Evolutionary conservation across 129 eudicot species (phyloP), one percentile per base, ranked within the genome.

Genomic region (Apium graveolens): DNA sequence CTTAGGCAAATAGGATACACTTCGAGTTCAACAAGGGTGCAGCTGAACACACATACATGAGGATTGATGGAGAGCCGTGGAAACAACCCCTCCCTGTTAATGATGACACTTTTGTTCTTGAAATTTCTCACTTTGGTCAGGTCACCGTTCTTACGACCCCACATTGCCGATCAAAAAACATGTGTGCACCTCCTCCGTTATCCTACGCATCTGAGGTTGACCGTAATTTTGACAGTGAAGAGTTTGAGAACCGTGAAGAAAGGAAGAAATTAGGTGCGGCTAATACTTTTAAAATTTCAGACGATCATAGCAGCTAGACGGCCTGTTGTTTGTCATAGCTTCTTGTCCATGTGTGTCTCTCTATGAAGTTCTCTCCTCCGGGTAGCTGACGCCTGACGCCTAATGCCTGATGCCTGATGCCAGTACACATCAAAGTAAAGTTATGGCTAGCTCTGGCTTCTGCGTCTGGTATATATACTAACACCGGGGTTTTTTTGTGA

Each of bases 11-110:
- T 68, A 78, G 93, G 70, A 84, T 94, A 45, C 84, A 84, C 32
- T 94, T 94, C 44, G 97, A 91, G 78, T 91, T 94, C 82, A 88
- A 87, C 53, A 94, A 88, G 80, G 98, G 88, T 29, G 91, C 85
- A 43, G 90, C 96, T 2, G 89, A 87, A 26, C 83, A 88, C 62
- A 90, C 98, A 42, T 94, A 72, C 77, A 94, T 94, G 98, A 85
- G 98, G 80, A 91, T 94, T 57, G 98, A 94, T 44, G 98, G 98
- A 41, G 98, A 94, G 68, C 98, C 98, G 7, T 94, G 98, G 97
- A 91, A 90, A 80, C 98, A 94, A 41, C 98, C 98, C 27, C 96
- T 91, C 34, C 98, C 97, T 7, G 80, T 74, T 14, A 87, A 90
- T 24, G 98, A 91, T 72, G 97, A 90, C 79, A 90, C 92, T 5